These are phyloP conservation scores for Setaria viridis DNA, from an alignment of 202 grass and related monocot species.

Conservation along the genomic window DNA sequence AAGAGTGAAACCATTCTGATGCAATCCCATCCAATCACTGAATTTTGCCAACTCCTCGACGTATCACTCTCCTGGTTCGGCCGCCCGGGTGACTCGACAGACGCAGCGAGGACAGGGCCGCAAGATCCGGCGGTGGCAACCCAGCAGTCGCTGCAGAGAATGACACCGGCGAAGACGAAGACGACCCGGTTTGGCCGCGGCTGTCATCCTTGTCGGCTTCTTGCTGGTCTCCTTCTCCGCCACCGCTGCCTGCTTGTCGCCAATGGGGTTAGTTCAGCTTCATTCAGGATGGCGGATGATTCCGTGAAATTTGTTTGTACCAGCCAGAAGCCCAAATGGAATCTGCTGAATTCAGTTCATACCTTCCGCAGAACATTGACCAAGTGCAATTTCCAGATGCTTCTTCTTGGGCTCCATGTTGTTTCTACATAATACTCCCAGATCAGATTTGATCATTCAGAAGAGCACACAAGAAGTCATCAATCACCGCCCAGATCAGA, in stretches of 20 bases:
- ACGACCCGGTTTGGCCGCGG: too few species aligned
- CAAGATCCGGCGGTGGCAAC: slow-evolving; percentile 5
- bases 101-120: neutral
- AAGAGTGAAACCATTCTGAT: neutral
- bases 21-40: neutral
- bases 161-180: neutral
- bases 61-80: neutral
- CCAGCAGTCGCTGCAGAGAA: neutral
- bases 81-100: neutral
- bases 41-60: neutral
- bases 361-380: slow-evolving; percentile 49
- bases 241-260: neutral
- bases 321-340: too few species aligned
- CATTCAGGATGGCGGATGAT: neutral
- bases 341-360: neutral
- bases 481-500: neutral
- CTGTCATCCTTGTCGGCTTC: neutral
- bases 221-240: neutral
- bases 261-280: neutral
- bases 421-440: slow-evolving; percentile 45
- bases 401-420: slow-evolving; percentile 49
- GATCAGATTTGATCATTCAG: neutral
- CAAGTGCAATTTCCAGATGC: slow-evolving; percentile 74
- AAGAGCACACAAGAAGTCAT: neutral
- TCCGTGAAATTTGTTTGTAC: too few species aligned